Evolutionary conservation across 768 basidiomycete genomes (phyloP).

Genomic region (Stropharia rugosoannulata): DNA sequence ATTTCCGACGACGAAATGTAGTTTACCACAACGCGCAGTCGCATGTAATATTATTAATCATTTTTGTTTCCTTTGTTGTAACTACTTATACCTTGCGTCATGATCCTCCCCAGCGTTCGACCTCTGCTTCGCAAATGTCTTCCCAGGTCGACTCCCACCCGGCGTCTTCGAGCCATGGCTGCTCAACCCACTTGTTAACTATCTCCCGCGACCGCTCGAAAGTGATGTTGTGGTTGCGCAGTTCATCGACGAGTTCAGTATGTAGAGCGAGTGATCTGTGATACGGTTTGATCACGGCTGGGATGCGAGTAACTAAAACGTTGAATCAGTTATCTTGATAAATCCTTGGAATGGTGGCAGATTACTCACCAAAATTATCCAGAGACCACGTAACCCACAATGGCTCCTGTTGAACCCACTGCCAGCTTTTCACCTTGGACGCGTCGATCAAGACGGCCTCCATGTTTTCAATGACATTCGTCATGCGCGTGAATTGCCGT

Average conservation of each 20-base stretch:
- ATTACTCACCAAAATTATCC: constrained; percentile 66
- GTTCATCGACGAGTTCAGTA: constrained; percentile 48
- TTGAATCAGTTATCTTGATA: neutral
- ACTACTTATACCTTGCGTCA: constrained; percentile 9
- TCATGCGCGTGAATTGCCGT: constrained; percentile 72
- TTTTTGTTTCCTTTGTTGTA: constrained; percentile 11
- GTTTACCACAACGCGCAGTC: constrained; percentile 19
- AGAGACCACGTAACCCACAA: constrained; percentile 84
- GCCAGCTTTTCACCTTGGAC: constrained; percentile 66
- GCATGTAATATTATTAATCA: constrained; percentile 11
- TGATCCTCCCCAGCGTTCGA: constrained; percentile 60
- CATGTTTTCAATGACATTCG: constrained; percentile 57
- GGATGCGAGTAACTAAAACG: constrained; percentile 44
- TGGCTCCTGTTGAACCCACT: constrained; percentile 69
- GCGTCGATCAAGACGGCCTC: constrained; percentile 69
- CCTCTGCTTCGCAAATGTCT: constrained; percentile 73
- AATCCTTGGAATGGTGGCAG: neutral
- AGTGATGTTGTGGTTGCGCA: constrained; percentile 64
- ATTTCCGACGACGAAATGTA: constrained; percentile 83
- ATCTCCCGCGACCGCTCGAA: constrained; percentile 69
- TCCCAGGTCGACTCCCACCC: constrained; percentile 78
- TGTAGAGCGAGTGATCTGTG: constrained; percentile 64
- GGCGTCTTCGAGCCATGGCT: constrained; percentile 62
- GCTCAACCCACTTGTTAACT: constrained; percentile 67
- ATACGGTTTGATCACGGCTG: constrained; percentile 60